These are phyloP conservation scores for Ceratopteris richardii DNA, from an alignment of 75 land plant species.

Conservation along the genomic window DNA sequence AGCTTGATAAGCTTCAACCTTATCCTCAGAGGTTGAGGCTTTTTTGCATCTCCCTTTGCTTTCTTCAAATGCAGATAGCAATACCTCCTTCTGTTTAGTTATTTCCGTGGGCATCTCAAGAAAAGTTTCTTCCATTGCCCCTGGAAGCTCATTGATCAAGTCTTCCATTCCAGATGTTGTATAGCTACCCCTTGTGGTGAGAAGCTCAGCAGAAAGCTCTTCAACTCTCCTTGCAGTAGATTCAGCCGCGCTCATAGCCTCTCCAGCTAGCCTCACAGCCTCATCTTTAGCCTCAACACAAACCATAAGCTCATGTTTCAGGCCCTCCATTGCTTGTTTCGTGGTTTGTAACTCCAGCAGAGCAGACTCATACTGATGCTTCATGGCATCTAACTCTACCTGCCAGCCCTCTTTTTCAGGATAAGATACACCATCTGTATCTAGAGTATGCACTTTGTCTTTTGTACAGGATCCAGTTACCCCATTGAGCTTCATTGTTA, in stretches of 20 bases:
- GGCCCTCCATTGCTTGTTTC: slow-evolving; percentile 1
- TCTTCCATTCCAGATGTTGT: background rate
- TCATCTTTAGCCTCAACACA: slow-evolving; percentile 8
- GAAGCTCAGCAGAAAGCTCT: slow-evolving; percentile 1
- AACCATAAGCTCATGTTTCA: slow-evolving; percentile 3
- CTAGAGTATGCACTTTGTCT: background rate
- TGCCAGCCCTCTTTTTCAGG: background rate
- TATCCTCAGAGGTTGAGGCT: background rate
- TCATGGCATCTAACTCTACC: slow-evolving; percentile 1
- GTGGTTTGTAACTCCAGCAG: slow-evolving; percentile 1
- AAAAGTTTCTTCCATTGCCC: background rate
- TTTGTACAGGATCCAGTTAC: background rate
- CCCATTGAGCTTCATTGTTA: slow-evolving; percentile 3
- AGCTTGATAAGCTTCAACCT: too few relatives aligned
- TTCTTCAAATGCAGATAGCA: background rate
- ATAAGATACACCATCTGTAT: background rate
- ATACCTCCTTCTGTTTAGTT: background rate
- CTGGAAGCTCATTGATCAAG: background rate
- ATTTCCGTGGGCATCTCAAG: background rate
- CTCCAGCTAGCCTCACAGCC: slow-evolving; percentile 3
- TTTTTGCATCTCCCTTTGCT: background rate
- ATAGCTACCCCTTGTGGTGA: background rate
- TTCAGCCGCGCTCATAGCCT: slow-evolving; percentile 7
- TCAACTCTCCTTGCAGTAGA: background rate
- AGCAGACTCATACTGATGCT: slow-evolving; percentile 1